Evolutionary conservation across 164 flowering plant species (phyloP).

Genomic region (Paratinospora sagittata): DNA sequence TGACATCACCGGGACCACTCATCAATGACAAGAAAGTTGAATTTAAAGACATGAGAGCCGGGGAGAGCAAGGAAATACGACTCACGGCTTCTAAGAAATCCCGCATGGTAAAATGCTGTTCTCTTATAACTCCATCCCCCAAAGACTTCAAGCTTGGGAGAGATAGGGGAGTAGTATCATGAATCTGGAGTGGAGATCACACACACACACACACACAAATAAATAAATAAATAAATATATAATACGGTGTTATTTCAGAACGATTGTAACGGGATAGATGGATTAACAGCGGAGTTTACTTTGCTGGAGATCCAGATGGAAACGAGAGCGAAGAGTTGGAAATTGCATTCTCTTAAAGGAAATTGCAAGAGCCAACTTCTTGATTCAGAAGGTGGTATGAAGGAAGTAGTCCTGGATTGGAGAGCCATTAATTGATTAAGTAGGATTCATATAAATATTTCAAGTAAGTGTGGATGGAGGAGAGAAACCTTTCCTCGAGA

Average conservation of each 20-base stretch:
- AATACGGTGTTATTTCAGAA: neutral
- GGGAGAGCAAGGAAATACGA: conserved; percentile 57
- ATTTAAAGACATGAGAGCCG: no score
- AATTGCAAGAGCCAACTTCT: conserved; percentile 49
- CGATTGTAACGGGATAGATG: neutral
- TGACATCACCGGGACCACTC: no score
- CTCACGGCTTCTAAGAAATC: conserved; percentile 74
- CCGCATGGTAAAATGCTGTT: conserved; percentile 61
- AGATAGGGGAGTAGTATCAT: conserved; percentile 43
- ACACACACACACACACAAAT: no score
- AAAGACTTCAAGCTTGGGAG: conserved; percentile 50
- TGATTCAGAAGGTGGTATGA: no score
- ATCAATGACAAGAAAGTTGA: no score
- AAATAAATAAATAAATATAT: no score
- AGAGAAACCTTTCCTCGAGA: conserved; percentile 25
- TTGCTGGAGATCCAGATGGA: conserved; percentile 74
- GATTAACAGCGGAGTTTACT: conserved; percentile 23
- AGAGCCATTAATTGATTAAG: no score
- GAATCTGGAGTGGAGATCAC: conserved; percentile 42
- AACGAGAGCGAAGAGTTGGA: conserved; percentile 71
- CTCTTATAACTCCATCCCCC: conserved; percentile 49
- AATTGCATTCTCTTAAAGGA: conserved; percentile 55
- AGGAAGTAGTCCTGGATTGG: neutral
- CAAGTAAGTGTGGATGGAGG: no score
- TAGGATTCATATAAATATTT: no score